Percentiles rank a stretch among this genome's conserved stretches.
phyloP scores from a whole-genome alignment of 169 alveolate genomes.

The Plasmodium vinckei region DNA sequence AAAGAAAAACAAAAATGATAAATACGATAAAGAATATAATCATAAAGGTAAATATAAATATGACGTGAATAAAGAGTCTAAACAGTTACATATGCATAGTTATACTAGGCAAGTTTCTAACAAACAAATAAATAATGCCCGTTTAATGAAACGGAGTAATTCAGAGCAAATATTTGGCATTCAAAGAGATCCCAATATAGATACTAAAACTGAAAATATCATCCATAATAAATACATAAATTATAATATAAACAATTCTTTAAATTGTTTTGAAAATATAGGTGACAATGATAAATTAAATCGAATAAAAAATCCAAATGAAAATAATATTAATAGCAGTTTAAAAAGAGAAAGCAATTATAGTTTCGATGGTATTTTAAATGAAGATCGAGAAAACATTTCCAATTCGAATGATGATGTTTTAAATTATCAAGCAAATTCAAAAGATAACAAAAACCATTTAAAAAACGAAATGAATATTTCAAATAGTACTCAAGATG shows the following conservation, averaged over 20 bases:
- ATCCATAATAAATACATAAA: too few relatives aligned
- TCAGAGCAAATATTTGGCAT: too few relatives aligned
- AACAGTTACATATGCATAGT: too few relatives aligned
- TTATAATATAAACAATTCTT: constrained; percentile 1
- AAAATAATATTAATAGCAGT: not conserved
- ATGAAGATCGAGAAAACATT: constrained; percentile 17
- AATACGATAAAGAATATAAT: constrained; percentile 4
- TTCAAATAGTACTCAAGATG: constrained; percentile 7
- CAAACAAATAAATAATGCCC: too few relatives aligned
- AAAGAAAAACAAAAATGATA: constrained; percentile 9
- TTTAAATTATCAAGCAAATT: constrained; percentile 48
- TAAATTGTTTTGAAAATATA: constrained; percentile 3
- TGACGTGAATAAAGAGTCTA: too few relatives aligned
- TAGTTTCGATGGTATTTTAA: constrained; percentile 10
- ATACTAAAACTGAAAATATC: too few relatives aligned
- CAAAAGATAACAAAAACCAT: constrained; percentile 1
- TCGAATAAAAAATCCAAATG: not conserved
- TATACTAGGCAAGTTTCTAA: too few relatives aligned
- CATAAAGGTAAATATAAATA: not conserved
- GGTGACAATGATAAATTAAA: constrained; percentile 1
- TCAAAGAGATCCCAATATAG: too few relatives aligned
- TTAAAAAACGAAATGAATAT: constrained; percentile 20
- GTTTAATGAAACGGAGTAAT: too few relatives aligned
- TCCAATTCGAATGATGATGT: not conserved
- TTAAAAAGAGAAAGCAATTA: constrained; percentile 29